These are phyloP conservation scores for Colletotrichum magnum DNA, from an alignment of 2,329 filamentous ascomycete species.

Conservation along the genomic window DNA sequence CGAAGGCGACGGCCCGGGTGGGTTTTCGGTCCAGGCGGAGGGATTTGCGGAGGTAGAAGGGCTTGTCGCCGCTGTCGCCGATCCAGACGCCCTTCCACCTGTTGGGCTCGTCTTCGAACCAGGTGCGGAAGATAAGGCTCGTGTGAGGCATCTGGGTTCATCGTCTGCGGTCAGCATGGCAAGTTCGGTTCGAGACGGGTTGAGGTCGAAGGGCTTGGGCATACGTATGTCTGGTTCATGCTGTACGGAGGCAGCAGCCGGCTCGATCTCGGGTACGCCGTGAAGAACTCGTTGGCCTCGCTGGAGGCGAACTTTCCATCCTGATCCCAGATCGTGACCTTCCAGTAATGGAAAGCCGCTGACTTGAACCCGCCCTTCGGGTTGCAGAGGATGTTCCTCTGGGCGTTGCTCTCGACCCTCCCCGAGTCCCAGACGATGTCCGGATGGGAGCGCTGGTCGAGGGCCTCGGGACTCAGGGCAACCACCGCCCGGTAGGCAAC, in stretches of 20 bases:
- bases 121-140: conserved; percentile 57
- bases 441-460: not conserved
- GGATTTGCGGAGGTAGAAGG: conserved; percentile 54
- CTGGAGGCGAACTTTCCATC: conserved; percentile 46
- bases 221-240: conserved; percentile 57
- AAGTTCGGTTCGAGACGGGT: not conserved
- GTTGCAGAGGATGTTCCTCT: conserved; percentile 44
- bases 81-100: conserved; percentile 58
- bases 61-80: conserved; percentile 55
- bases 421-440: conserved; percentile 42
- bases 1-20: conserved; percentile 51
- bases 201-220: not conserved
- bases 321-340: conserved; percentile 53
- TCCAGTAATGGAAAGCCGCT: conserved; percentile 53
- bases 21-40: conserved; percentile 49
- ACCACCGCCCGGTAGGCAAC: conserved; percentile 47
- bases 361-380: conserved; percentile 52
- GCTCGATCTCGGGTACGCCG: conserved; percentile 52
- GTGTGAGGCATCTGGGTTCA: conserved; percentile 53
- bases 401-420: conserved; percentile 40
- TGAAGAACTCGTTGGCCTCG: conserved; percentile 53
- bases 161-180: not conserved
- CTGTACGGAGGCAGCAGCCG: conserved; percentile 55
- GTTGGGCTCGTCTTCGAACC: conserved; percentile 56
- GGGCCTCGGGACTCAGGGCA: not conserved